A percentile compares a stretch with the other conserved stretches of the same genome.
These are phyloP conservation scores for Lasiodiplodia gonubiensis DNA, from an alignment of 2,329 filamentous ascomycete species.

Conservation along the genomic window DNA sequence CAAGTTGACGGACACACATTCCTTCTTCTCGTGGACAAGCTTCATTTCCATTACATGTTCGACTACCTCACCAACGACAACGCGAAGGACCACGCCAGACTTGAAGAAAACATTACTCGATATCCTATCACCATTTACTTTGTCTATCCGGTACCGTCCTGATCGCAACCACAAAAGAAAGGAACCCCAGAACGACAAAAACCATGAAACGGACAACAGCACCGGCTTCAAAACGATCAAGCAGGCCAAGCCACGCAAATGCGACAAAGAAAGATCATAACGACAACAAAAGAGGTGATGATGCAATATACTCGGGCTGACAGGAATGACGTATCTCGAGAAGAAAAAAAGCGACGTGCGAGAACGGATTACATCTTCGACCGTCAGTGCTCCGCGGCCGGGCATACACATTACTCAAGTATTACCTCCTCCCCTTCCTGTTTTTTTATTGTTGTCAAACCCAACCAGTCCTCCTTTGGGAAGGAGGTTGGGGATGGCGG, in stretches of 20 bases:
- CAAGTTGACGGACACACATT: not conserved
- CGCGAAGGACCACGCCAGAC: not conserved
- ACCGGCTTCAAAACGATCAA: not conserved
- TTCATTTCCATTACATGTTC: not conserved
- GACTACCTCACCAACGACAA: not conserved
- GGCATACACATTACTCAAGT: constrained; percentile 20
- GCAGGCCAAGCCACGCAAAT: not conserved
- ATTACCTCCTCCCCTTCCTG: not conserved
- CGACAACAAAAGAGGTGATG: not conserved
- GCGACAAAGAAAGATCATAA: not conserved
- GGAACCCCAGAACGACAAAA: not conserved
- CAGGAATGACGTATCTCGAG: not conserved
- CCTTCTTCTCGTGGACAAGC: not conserved
- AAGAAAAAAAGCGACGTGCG: not conserved
- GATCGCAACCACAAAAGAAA: not conserved
- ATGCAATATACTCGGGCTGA: not conserved
- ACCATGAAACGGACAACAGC: not conserved
- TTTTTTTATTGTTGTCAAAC: not conserved
- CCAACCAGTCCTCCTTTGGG: not conserved
- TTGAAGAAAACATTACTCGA: not conserved
- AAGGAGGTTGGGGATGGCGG: not conserved
- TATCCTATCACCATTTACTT: not conserved
- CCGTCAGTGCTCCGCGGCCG: not conserved
- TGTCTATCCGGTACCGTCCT: not conserved
- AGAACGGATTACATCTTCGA: constrained; percentile 1